A percentile compares a stretch with the other conserved stretches of the same genome.
Conservation (phyloP, 345 rosid species). For the Dipteronia sinensis region DNA sequence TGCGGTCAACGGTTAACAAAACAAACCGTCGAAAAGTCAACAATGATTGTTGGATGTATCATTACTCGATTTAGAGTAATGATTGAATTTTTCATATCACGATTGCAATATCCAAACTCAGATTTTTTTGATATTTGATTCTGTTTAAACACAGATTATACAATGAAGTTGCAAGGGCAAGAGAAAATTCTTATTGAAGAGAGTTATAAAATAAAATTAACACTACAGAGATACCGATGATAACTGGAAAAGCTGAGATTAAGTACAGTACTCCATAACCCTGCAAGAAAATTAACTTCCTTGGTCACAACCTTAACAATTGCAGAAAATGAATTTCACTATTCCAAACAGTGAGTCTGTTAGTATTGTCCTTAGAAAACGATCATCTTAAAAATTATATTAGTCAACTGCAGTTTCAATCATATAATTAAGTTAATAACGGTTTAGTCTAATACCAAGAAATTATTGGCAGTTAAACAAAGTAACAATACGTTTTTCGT, state of each 20-base stretch:
- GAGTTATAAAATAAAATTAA: slow-evolving; percentile 89
- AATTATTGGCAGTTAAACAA: neutral
- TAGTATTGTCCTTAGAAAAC: neutral
- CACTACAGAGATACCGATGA: slow-evolving; percentile 86
- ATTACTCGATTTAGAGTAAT: neutral
- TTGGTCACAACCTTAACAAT: slow-evolving; percentile 19
- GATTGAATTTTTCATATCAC: no score
- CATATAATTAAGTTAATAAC: neutral
- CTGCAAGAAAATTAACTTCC: slow-evolving; percentile 47
- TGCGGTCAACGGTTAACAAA: neutral
- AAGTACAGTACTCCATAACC: slow-evolving; percentile 94
- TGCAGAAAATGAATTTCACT: neutral
- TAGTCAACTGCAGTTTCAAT: slow-evolving; percentile 1
- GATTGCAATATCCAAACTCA: no score
- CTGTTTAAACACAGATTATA: neutral
- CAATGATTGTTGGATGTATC: neutral
- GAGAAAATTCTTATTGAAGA: slow-evolving; percentile 58
- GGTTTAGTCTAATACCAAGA: neutral
- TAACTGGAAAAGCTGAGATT: slow-evolving; percentile 85
- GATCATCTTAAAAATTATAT: neutral
- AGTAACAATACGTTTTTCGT: neutral
- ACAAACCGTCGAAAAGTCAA: neutral
- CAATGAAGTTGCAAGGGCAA: slow-evolving; percentile 2
- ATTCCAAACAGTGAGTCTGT: neutral
- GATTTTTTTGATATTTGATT: no score